phyloP scores from a whole-genome alignment of 352 stramenopile species.

The Saprolegnia parasitica region DNA sequence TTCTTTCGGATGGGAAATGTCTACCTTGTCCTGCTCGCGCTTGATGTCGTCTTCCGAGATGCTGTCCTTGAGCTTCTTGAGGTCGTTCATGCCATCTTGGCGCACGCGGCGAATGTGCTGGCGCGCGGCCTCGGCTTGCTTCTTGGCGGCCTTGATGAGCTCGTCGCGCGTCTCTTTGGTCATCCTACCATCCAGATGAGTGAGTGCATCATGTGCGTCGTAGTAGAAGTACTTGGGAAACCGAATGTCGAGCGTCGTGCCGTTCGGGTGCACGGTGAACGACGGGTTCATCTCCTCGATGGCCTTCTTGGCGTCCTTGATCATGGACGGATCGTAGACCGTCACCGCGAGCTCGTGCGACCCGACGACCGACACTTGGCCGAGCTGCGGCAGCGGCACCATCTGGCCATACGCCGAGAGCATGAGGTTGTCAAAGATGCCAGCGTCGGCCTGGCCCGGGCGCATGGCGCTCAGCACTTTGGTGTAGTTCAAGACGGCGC shows the following conservation, averaged over 20 bases:
- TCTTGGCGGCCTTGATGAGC: slow-evolving; percentile 73
- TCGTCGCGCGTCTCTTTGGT: slow-evolving; percentile 78
- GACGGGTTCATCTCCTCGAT: slow-evolving; percentile 73
- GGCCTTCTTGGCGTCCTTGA: slow-evolving; percentile 63
- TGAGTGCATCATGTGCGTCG: not conserved
- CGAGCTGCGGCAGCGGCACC: slow-evolving; percentile 67
- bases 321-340: slow-evolving; percentile 77
- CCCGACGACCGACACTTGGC: slow-evolving; percentile 64
- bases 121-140: slow-evolving; percentile 72
- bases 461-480: slow-evolving; percentile 71
- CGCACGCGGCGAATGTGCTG: slow-evolving; percentile 80
- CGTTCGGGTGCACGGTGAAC: slow-evolving; percentile 67
- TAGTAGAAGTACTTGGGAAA: slow-evolving; percentile 64
- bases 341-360: slow-evolving; percentile 59
- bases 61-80: slow-evolving; percentile 77
- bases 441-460: slow-evolving; percentile 65
- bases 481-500: slow-evolving; percentile 71
- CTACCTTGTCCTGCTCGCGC: slow-evolving; percentile 47
- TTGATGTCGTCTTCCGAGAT: slow-evolving; percentile 77
- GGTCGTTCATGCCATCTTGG: slow-evolving; percentile 77
- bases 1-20: not conserved
- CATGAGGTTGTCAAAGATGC: slow-evolving; percentile 77
- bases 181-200: slow-evolving; percentile 45
- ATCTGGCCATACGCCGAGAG: slow-evolving; percentile 78
- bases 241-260: slow-evolving; percentile 58